A percentile compares a stretch with the other conserved stretches of the same genome.
These are phyloP conservation scores for Penicillium occitanis DNA, from an alignment of 2,329 filamentous ascomycete species.

Conservation along the genomic window DNA sequence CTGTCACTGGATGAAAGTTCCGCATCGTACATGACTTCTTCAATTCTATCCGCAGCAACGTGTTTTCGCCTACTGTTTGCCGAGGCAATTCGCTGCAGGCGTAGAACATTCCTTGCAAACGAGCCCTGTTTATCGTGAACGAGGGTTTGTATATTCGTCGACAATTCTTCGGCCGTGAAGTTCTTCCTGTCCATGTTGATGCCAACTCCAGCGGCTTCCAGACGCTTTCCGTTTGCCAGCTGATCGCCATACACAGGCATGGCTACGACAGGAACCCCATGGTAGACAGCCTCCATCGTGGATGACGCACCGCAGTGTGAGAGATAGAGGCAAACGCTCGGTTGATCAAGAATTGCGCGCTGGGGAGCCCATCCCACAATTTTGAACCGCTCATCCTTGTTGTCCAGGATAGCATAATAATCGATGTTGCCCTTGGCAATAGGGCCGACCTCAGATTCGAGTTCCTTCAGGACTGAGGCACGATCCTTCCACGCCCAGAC, in stretches of 20 bases:
- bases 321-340: background rate
- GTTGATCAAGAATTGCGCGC: background rate
- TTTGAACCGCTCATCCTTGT: background rate
- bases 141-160: background rate
- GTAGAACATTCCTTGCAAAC: background rate
- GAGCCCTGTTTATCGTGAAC: background rate
- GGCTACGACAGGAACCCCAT: background rate
- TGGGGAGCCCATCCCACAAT: background rate
- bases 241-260: background rate
- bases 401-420: background rate
- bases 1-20: background rate
- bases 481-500: background rate
- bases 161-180: background rate
- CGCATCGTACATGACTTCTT: background rate
- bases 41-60: background rate
- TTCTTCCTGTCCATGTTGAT: background rate
- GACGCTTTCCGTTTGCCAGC: background rate
- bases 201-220: background rate
- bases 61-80: background rate
- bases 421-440: background rate
- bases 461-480: background rate
- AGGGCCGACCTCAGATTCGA: background rate
- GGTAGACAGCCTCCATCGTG: background rate
- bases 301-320: background rate
- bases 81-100: background rate